Conservation (phyloP, 176 grass and related monocot genomes). For the Cocos nucifera region DNA sequence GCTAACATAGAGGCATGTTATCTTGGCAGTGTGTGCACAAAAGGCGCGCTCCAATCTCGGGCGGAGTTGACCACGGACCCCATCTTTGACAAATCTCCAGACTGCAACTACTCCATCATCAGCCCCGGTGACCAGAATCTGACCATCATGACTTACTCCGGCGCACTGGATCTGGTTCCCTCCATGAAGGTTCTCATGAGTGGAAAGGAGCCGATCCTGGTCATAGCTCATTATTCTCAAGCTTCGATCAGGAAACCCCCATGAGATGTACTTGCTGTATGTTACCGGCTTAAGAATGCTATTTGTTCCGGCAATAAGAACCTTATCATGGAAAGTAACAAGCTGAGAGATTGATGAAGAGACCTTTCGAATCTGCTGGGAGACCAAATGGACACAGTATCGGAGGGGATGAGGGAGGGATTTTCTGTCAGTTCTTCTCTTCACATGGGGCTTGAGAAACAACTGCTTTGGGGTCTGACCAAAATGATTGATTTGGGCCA, state of each 20-base stretch:
- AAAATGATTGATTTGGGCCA: conserved; percentile 99
- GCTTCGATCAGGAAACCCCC: conserved; percentile 95
- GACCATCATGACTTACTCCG: conserved; percentile 91
- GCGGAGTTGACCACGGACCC: conserved; percentile 31
- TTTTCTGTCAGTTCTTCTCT: conserved; percentile 82
- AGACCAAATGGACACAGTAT: conserved; percentile 52
- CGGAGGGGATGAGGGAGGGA: conserved; percentile 76
- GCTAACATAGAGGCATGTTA: conserved; percentile 83
- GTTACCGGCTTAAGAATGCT: conserved; percentile 77
- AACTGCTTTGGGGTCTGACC: conserved; percentile 98
- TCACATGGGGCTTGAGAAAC: conserved; percentile 79
- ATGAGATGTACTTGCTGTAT: conserved; percentile 82
- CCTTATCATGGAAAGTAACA: conserved; percentile 84
- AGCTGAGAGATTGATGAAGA: conserved; percentile 79
- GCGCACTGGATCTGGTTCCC: conserved; percentile 88
- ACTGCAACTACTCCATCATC: conserved; percentile 85
- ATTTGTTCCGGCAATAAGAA: conserved; percentile 54
- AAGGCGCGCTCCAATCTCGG: conserved; percentile 64
- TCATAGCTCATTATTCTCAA: conserved; percentile 89
- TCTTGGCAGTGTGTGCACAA: conserved; percentile 84
- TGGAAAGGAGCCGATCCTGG: conserved; percentile 86
- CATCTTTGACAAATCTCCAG: conserved; percentile 92
- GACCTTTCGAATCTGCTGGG: conserved; percentile 73
- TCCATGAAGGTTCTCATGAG: conserved; percentile 94
- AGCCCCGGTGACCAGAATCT: conserved; percentile 74